Evolutionary conservation across 2,329 filamentous ascomycete genomes (phyloP).

Genomic region (Capronia americana): DNA sequence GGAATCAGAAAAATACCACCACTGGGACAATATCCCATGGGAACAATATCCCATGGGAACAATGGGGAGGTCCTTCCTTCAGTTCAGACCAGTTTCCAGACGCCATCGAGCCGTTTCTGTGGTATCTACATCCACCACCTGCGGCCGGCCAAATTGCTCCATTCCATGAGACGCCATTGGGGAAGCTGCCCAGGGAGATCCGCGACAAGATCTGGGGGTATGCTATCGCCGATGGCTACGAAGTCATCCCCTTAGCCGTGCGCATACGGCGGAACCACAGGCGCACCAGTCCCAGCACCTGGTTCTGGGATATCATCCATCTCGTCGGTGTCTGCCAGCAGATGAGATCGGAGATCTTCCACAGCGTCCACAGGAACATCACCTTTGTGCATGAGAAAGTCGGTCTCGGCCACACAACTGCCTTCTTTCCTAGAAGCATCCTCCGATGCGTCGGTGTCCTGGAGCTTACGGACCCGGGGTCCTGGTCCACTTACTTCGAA

Average conservation of each 20-base stretch:
- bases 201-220: background rate
- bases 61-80: too few relatives aligned
- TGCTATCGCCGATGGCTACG: too few relatives aligned
- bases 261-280: too few relatives aligned
- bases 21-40: background rate
- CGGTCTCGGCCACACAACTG: background rate
- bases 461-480: background rate
- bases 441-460: background rate
- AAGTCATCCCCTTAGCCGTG: too few relatives aligned
- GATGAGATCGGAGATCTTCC: background rate
- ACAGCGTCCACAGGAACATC: background rate
- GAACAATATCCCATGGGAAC: too few relatives aligned
- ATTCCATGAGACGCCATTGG: background rate
- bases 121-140: background rate
- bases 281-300: background rate
- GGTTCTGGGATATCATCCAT: background rate
- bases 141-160: background rate
- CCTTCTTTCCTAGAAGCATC: background rate
- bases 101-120: background rate
- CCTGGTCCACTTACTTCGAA: background rate
- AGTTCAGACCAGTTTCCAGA: background rate
- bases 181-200: slow-evolving; percentile 1
- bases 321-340: background rate
- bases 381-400: background rate
- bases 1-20: background rate